A percentile compares a stretch with the other conserved stretches of the same genome.
phyloP scores from a whole-genome alignment of 2,329 filamentous ascomycete genomes.

The Aureobasidium musti region DNA sequence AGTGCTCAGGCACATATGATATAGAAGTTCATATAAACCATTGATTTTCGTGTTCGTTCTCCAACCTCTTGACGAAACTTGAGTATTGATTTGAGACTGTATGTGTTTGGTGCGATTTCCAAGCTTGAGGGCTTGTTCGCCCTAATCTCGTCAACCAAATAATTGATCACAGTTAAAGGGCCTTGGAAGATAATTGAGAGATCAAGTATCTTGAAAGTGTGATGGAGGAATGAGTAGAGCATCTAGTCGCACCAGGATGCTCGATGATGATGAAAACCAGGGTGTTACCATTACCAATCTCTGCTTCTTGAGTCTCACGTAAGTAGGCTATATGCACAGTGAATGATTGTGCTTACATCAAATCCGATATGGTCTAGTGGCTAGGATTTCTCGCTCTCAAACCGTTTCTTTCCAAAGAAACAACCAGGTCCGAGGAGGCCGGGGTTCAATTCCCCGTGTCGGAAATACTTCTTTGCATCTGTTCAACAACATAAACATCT shows the following conservation, averaged over 20 bases:
- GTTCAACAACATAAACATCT: too few relatives aligned
- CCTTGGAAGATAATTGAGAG: not conserved
- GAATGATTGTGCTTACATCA: not conserved
- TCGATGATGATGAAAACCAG: not conserved
- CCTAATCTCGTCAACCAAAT: not conserved
- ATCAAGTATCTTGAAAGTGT: not conserved
- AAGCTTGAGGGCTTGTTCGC: not conserved
- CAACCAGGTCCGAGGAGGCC: constrained; percentile 23
- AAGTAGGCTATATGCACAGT: not conserved
- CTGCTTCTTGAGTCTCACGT: too few relatives aligned
- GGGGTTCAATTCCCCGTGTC: constrained; percentile 30
- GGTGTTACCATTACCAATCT: not conserved
- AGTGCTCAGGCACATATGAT: not conserved
- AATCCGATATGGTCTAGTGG: constrained; percentile 30
- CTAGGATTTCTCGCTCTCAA: constrained; percentile 30
- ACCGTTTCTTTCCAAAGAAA: not conserved
- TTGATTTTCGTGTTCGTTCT: too few relatives aligned
- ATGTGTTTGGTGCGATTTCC: too few relatives aligned
- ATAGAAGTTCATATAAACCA: too few relatives aligned
- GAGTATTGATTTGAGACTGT: too few relatives aligned
- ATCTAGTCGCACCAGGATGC: not conserved
- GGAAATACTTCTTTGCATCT: constrained; percentile 21
- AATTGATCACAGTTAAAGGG: not conserved
- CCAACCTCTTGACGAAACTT: too few relatives aligned
- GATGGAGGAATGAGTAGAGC: not conserved